Conservation (phyloP, 2,329 filamentous ascomycete genomes). For the Berkeleyomyces rouxiae region DNA sequence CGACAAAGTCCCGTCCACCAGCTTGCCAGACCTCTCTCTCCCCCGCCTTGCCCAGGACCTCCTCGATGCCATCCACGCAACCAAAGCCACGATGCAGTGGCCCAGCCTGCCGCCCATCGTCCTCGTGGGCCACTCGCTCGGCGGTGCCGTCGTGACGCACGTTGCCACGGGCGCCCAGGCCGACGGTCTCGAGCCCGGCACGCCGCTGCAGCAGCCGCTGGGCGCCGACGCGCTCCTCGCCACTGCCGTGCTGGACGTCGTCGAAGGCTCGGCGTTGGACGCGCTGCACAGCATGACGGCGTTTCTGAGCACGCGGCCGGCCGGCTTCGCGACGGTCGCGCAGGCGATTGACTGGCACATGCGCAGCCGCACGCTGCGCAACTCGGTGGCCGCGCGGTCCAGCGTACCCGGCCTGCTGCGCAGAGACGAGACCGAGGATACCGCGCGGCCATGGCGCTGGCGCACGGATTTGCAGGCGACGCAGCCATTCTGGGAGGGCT, state of each 20-base stretch:
- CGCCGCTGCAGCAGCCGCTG: slow-evolving; percentile 17
- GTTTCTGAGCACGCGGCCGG: slow-evolving; percentile 69
- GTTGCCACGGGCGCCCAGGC: slow-evolving; percentile 47
- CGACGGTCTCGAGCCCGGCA: slow-evolving; percentile 55
- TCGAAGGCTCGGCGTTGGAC: slow-evolving; percentile 91
- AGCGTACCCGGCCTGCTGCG: slow-evolving; percentile 70
- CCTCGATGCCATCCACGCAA: slow-evolving; percentile 48
- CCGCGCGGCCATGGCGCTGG: slow-evolving; percentile 54
- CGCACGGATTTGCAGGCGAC: slow-evolving; percentile 69
- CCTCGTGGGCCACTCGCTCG: slow-evolving; percentile 81
- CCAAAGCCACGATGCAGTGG: slow-evolving; percentile 57
- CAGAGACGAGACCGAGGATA: slow-evolving; percentile 23
- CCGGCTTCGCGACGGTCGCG: slow-evolving; percentile 58
- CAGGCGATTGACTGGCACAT: slow-evolving; percentile 89
- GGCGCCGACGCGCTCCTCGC: slow-evolving; percentile 58
- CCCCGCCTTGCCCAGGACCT: slow-evolving; percentile 59
- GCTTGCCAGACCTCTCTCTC: slow-evolving; percentile 46
- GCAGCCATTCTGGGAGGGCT: slow-evolving; percentile 83
- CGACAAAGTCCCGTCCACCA: slow-evolving; percentile 15
- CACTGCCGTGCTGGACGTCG: slow-evolving; percentile 83
- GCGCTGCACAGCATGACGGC: slow-evolving; percentile 87
- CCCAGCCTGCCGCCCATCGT: slow-evolving; percentile 53
- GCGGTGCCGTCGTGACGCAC: slow-evolving; percentile 79
- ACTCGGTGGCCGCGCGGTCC: slow-evolving; percentile 63
- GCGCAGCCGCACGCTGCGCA: slow-evolving; percentile 72